phyloP scores from a whole-genome alignment of 495 filamentous ascomycete genomes.

The Tuber borchii region DNA sequence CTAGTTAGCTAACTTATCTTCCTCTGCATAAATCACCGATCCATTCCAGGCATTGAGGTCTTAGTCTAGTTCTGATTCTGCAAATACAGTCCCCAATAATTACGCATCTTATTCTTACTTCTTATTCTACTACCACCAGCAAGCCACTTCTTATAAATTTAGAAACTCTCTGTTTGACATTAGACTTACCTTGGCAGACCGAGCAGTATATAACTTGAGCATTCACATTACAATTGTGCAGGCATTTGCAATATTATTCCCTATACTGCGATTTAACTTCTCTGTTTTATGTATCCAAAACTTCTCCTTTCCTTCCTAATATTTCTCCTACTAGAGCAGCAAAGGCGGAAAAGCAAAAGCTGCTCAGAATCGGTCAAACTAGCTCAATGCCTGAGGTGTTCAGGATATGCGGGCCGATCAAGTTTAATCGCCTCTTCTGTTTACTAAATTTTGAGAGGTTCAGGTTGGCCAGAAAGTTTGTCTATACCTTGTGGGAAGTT shows the following conservation, averaged over 20 bases:
- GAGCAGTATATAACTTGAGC: not conserved
- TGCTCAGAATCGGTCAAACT: no score
- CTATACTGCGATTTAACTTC: not conserved
- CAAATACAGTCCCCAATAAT: not conserved
- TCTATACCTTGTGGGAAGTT: no score
- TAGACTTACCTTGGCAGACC: not conserved
- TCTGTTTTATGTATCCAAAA: not conserved
- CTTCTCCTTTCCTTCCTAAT: not conserved
- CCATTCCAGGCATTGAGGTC: not conserved
- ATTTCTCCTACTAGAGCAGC: not conserved
- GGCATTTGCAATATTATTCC: not conserved
- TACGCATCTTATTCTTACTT: not conserved
- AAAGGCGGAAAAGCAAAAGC: no score
- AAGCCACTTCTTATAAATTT: no score
- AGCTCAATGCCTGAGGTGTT: no score
- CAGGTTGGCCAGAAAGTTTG: no score
- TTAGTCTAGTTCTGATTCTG: not conserved
- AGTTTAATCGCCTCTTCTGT: no score
- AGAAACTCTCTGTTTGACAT: no score
- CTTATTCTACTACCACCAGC: no score
- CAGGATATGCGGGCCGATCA: no score
- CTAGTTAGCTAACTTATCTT: not conserved
- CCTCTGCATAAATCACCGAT: not conserved
- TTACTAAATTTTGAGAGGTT: no score
- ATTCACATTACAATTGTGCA: not conserved